Percentiles rank a stretch among this genome's conserved stretches.
phyloP scores from a whole-genome alignment of 352 stramenopile genomes.

The Phytophthora cryptogea region DNA sequence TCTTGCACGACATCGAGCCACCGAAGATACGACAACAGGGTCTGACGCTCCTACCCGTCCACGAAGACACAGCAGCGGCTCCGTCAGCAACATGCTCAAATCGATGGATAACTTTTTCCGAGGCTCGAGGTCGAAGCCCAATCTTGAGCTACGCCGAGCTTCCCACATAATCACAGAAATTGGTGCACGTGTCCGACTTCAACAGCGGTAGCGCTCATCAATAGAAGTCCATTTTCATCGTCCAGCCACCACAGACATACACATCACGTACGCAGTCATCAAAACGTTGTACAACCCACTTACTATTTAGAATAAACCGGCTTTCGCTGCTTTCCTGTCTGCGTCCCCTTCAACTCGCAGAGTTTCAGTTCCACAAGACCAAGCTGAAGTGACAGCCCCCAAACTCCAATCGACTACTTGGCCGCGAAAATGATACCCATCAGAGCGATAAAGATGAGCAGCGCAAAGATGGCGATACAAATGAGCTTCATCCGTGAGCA shows the following conservation, averaged over 20 bases:
- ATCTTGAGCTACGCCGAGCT: constrained; percentile 37
- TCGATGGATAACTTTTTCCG: constrained; percentile 62
- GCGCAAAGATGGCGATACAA: constrained; percentile 54
- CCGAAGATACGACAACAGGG: constrained; percentile 16
- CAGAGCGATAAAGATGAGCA: constrained; percentile 62
- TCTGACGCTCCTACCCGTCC: constrained; percentile 6
- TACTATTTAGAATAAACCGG: constrained; percentile 34
- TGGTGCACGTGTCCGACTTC: constrained; percentile 24
- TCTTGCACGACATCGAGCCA: constrained; percentile 9
- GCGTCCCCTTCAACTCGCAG: constrained; percentile 7
- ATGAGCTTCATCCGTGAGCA: constrained; percentile 76
- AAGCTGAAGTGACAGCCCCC: constrained; percentile 2
- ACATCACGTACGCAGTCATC: neutral
- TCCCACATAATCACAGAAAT: constrained; percentile 54
- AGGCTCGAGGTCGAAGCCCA: constrained; percentile 32
- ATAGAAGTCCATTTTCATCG: neutral
- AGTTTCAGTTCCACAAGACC: constrained; percentile 19
- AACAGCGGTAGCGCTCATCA: constrained; percentile 15
- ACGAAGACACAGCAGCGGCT: constrained; percentile 54
- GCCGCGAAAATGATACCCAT: constrained; percentile 53
- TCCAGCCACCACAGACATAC: neutral
- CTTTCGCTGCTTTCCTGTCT: constrained; percentile 15
- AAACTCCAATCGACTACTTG: constrained; percentile 27
- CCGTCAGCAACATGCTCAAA: constrained; percentile 64
- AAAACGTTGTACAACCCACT: constrained; percentile 23